phyloP scores from a whole-genome alignment of 2,329 filamentous ascomycete genomes.

The Balansia obtecta region DNA sequence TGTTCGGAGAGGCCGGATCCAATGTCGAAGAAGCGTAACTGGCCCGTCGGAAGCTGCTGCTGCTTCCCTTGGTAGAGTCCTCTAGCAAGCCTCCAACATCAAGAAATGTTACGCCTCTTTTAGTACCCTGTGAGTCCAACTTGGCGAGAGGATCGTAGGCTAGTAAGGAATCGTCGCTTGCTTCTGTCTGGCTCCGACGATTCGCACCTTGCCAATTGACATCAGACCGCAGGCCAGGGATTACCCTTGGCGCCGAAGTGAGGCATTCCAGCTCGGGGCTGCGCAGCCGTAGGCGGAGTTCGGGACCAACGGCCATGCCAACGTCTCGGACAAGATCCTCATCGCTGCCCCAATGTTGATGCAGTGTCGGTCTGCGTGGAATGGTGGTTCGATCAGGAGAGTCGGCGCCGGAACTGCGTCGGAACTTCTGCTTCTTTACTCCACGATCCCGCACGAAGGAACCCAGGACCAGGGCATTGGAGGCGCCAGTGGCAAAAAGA shows the following conservation, averaged over 20 bases:
- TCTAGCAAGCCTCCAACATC: conserved; percentile 71
- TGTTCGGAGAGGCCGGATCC: conserved; percentile 24
- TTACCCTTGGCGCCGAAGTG: conserved; percentile 23
- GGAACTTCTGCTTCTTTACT: conserved; percentile 78
- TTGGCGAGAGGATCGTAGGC: conserved; percentile 22
- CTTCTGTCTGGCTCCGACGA: conserved; percentile 23
- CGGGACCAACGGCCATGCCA: conserved; percentile 53
- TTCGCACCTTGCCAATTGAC: conserved; percentile 36
- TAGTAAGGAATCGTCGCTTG: conserved; percentile 33
- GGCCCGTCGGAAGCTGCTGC: conserved; percentile 23
- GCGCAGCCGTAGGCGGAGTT: conserved; percentile 29
- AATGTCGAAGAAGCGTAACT: conserved; percentile 29
- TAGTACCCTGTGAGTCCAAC: conserved; percentile 11
- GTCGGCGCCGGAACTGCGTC: conserved; percentile 47
- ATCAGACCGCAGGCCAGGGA: conserved; percentile 23
- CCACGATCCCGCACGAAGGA: conserved; percentile 88
- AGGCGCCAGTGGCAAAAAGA: conserved; percentile 72
- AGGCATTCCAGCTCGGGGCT: conserved; percentile 17
- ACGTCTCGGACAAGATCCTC: conserved; percentile 76
- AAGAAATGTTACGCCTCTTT: conserved; percentile 58
- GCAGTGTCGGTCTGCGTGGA: conserved; percentile 35
- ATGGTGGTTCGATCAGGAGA: conserved; percentile 41
- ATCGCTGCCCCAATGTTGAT: conserved; percentile 74
- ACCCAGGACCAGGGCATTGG: conserved; percentile 81
- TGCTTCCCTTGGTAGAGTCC: conserved; percentile 21